phyloP scores from a whole-genome alignment of 2,329 filamentous ascomycete genomes.

The Didymella lethalis region DNA sequence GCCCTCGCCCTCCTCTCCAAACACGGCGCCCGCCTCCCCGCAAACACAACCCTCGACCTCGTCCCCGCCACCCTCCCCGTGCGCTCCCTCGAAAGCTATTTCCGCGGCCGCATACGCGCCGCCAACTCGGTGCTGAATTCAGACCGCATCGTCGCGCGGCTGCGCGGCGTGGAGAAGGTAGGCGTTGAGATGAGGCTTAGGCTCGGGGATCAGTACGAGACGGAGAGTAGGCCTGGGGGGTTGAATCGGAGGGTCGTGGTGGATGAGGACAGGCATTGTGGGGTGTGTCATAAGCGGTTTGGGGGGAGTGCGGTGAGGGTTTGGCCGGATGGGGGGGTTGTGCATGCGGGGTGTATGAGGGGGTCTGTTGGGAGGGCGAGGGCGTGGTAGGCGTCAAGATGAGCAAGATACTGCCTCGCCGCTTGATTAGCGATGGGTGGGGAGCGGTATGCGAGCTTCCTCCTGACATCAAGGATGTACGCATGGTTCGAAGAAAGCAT shows the following conservation, averaged over 20 bases:
- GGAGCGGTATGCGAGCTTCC: too few species aligned
- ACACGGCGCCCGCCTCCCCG: constrained; percentile 90
- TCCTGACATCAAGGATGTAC: too few species aligned
- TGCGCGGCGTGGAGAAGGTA: constrained; percentile 82
- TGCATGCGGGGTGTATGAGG: constrained; percentile 59
- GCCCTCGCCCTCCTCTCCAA: constrained; percentile 88
- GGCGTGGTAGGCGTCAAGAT: constrained; percentile 9
- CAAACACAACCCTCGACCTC: constrained; percentile 82
- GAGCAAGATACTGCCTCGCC: too few species aligned
- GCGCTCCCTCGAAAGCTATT: constrained; percentile 84
- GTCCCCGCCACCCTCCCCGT: constrained; percentile 84
- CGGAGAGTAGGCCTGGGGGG: constrained; percentile 61
- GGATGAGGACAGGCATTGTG: constrained; percentile 86
- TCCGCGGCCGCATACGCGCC: constrained; percentile 85
- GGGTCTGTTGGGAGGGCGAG: constrained; percentile 37
- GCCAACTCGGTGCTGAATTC: constrained; percentile 85
- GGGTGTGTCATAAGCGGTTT: constrained; percentile 91
- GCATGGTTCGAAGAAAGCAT: too few species aligned
- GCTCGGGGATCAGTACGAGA: constrained; percentile 72
- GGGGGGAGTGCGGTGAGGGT: constrained; percentile 92
- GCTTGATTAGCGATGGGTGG: too few species aligned
- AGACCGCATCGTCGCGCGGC: constrained; percentile 75
- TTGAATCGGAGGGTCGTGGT: constrained; percentile 77
- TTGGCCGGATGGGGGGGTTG: constrained; percentile 70
- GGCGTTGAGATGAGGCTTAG: constrained; percentile 75